phyloP scores from a whole-genome alignment of 1,139 yeast genomes.

The Nadsonia starkeyi-henricii region DNA sequence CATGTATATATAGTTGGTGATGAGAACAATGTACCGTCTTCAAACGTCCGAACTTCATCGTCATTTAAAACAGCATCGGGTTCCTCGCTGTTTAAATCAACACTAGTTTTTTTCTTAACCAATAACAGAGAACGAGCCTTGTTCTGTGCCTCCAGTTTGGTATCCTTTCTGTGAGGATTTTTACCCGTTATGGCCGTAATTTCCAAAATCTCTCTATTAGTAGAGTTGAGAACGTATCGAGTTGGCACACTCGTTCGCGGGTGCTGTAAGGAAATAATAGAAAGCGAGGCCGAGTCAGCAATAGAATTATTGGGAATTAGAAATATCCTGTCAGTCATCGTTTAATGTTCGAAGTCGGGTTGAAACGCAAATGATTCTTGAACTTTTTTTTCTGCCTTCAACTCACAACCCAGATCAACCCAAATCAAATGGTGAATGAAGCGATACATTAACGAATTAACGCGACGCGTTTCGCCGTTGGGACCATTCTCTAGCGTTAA shows the following conservation, averaged over 20 bases:
- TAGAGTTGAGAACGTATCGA: conserved; percentile 11
- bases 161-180: conserved; percentile 8
- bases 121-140: conserved; percentile 16
- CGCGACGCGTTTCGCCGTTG: too few species aligned
- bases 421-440: too few species aligned
- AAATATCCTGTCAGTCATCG: background rate
- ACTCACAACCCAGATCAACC: too few species aligned
- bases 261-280: conserved; percentile 11
- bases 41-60: conserved; percentile 1
- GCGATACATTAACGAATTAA: too few species aligned
- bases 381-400: too few species aligned
- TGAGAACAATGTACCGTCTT: conserved; percentile 7
- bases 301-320: background rate
- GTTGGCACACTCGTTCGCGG: conserved; percentile 18
- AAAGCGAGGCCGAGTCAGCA: background rate
- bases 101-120: background rate
- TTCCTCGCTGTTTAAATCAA: too few species aligned
- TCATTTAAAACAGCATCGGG: background rate
- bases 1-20: conserved; percentile 18
- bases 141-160: conserved; percentile 8
- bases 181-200: conserved; percentile 15
- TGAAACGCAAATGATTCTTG: background rate
- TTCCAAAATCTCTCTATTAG: conserved; percentile 13
- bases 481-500: too few species aligned
- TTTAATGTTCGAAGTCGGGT: too few species aligned